Evolutionary conservation across 176 grass and related monocot species (phyloP), one percentile per base, ranked within the genome.

Genomic region (Phoenix roebelenii): DNA sequence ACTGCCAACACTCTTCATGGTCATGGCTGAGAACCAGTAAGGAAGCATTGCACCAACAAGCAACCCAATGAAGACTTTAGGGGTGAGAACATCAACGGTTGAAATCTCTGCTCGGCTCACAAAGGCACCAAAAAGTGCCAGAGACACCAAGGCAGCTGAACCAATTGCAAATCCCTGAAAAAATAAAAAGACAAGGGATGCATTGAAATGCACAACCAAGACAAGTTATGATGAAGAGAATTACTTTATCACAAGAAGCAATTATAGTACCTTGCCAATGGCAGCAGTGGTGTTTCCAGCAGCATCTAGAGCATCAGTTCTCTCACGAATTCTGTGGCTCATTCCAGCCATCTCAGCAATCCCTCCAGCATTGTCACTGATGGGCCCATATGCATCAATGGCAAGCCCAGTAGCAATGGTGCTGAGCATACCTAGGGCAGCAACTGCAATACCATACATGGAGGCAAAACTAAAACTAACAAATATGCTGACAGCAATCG

Each of bases 261-360:
- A 15, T 18, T 72, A 6, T 16, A 23, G 19, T 77, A 95, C 89
- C 89, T 95, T 95, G 4, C 89, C 89, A 26, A 95, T 95, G 39
- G 89, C 89, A 77, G 89, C 89, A 30, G 89, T 95, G 30, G 89
- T 95, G 79, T 95, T 95, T 77, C 89, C 89, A 17, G 89, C 89
- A 73, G 89, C 79, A 80, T 95, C 89, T 0, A 95, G 82, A 48
- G 89, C 89, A 77, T 95, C 89, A 49, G 89, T 95, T 75, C 82
- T 85, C 66, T 95, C 89, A 65, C 89, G 85, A 10, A 95, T 89
- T 72, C 79, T 80, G 15, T 95, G 89, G 76, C 89, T 95, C 89
- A 95, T 95, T 49, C 89, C 89, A 72, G 89, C 89, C 89, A 95
- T 95, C 65, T 95, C 89, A 69, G 89, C 89, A 74, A 95, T 95